Base-by-base conservation (phyloP, 169 alveolate species). In the Blepharisma undulans region DNA sequence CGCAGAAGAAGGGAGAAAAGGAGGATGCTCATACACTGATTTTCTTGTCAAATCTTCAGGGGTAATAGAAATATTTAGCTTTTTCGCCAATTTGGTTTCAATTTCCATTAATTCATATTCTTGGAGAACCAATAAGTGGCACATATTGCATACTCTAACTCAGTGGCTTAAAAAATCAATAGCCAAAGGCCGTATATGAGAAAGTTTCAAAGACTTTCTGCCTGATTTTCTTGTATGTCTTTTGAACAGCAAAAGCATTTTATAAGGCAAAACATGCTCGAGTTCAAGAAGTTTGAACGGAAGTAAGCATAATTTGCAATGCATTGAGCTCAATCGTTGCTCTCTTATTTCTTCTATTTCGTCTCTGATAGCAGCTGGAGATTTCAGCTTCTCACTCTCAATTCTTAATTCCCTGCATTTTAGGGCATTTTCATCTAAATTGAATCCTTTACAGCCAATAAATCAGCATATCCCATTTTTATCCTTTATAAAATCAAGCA, bases 311-410 rank as follows among this genome's bases (percentile, higher is more conserved):
- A 79, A 32, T 79, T 79, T 79, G 34, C 87, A 79, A n/a, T 79
- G 30, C 66, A 79, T 32, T 74, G 80, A 79, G 76, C 87, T 30
- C 48, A 79, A n/a, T 79, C 87, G 16, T 79, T 79, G 80, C 48
- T 74, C 80, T 29, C 80, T 8, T 10, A 74, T 22, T 18, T 74
- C 80, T 74, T 74, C 80, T 74, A 74, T 0, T 74, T 74, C 33
- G 33, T 22, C 80, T 74, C 33, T 74, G 10, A 22, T 74, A 14
- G 7, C 66, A 29, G 80, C 4, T 7, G 80, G 30, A 8, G 80
- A 29, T 48, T 48, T 25, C 7, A 74, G 8, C 12, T 74, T 74
- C 33, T 22, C 29, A 25, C 18, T 74, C 16, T 74, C 33, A 29
- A 74, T 29, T 74, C 33, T 22, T 5, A 74, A 10, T 74, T 74